phyloP scores from a whole-genome alignment of 2,329 filamentous ascomycete genomes.

The Colletotrichum sp. region DNA sequence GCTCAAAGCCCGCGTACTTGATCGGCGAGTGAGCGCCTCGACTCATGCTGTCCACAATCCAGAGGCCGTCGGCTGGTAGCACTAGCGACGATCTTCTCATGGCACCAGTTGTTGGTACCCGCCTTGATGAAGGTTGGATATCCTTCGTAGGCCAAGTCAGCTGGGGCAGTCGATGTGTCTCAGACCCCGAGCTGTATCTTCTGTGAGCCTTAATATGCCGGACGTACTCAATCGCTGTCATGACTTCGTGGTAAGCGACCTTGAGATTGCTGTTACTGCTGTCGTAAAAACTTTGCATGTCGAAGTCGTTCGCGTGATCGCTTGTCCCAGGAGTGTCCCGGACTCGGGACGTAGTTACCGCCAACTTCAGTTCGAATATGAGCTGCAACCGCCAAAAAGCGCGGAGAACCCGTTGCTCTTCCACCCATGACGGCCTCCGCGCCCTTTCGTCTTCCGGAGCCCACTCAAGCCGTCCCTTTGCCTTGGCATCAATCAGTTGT shows the following conservation, averaged over 20 bases:
- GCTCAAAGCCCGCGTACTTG: slow-evolving; percentile 11
- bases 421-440: not conserved
- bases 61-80: slow-evolving; percentile 3
- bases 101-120: not conserved
- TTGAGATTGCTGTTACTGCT: slow-evolving; percentile 10
- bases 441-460: no score
- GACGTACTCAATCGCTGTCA: slow-evolving; percentile 4
- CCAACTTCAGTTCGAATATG: not conserved
- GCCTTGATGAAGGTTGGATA: not conserved
- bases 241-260: slow-evolving; percentile 7
- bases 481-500: not conserved
- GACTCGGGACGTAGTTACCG: not conserved
- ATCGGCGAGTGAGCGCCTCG: slow-evolving; percentile 11
- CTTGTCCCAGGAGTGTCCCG: not conserved
- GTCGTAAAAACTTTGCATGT: not conserved
- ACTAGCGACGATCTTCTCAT: not conserved
- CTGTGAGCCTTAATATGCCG: rapidly evolving
- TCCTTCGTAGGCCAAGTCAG: not conserved
- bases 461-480: not conserved
- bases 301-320: not conserved
- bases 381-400: slow-evolving; percentile 16
- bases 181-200: rapidly evolving
- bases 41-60: slow-evolving; percentile 16
- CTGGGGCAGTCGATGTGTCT: not conserved
- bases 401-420: slow-evolving; percentile 4